Percentiles rank a stretch among this genome's conserved stretches.
Conservation (phyloP, 352 stramenopile genomes). For the Pythium graminicola region DNA sequence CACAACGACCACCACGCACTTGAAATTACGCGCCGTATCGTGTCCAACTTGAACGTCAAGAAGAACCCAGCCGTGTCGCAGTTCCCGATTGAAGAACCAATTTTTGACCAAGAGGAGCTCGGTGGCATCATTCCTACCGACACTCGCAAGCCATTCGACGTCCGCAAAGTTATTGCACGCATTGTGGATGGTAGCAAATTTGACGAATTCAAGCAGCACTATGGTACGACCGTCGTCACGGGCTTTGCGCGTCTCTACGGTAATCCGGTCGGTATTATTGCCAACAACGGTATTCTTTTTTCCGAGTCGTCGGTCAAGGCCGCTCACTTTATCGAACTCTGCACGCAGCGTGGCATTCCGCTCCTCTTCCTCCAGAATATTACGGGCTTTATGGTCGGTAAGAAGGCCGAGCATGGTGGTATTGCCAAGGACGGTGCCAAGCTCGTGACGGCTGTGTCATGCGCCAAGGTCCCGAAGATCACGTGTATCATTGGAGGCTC, state of each 20-base stretch:
- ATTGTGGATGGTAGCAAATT: constrained; percentile 96
- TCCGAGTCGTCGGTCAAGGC: constrained; percentile 91
- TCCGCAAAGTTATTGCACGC: constrained; percentile 93
- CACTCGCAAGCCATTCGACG: constrained; percentile 93
- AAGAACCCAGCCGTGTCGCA: constrained; percentile 35
- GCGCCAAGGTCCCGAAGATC: constrained; percentile 95
- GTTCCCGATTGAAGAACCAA: constrained; percentile 86
- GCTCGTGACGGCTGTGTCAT: constrained; percentile 94
- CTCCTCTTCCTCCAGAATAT: constrained; percentile 99
- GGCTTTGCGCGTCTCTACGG: constrained; percentile 95
- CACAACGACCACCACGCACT: constrained; percentile 94
- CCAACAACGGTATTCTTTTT: constrained; percentile 98
- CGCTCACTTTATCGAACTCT: constrained; percentile 97
- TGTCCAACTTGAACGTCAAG: constrained; percentile 87
- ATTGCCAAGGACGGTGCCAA: constrained; percentile 97
- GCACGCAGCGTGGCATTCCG: constrained; percentile 92
- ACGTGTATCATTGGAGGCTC: constrained; percentile 96
- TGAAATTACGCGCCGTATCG: constrained; percentile 85
- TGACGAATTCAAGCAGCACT: constrained; percentile 97
- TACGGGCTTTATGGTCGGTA: constrained; percentile 97
- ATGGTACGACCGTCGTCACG: constrained; percentile 96
- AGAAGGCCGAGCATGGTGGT: constrained; percentile 94
- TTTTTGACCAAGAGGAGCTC: constrained; percentile 91
- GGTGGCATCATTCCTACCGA: constrained; percentile 92
- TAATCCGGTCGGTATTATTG: constrained; percentile 94